Evolutionary conservation across 495 filamentous ascomycete genomes (phyloP).

Genomic region (Baudoinia panamericana): DNA sequence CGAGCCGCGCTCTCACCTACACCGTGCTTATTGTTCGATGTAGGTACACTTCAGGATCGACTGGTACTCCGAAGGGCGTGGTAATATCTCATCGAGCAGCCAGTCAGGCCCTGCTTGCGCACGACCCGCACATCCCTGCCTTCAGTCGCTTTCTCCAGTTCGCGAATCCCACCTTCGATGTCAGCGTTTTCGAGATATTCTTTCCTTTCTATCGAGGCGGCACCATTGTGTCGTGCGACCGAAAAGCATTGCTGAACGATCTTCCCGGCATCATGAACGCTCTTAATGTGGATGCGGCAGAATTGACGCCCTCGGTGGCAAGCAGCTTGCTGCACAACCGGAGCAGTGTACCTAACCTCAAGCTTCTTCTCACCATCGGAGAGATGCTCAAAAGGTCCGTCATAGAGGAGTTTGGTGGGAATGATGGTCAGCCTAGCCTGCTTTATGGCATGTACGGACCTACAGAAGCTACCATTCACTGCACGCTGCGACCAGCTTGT

Average conservation of each 20-base stretch:
- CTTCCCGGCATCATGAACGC: constrained; percentile 47
- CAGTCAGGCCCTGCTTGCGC: constrained; percentile 63
- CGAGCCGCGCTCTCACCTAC: neutral
- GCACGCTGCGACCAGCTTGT: constrained; percentile 43
- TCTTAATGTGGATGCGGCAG: constrained; percentile 63
- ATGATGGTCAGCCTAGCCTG: constrained; percentile 32
- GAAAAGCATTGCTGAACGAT: constrained; percentile 53
- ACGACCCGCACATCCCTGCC: constrained; percentile 55
- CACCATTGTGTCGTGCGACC: constrained; percentile 55
- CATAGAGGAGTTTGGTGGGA: constrained; percentile 55
- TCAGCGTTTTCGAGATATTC: constrained; percentile 81
- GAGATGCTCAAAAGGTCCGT: constrained; percentile 70
- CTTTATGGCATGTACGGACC: constrained; percentile 82
- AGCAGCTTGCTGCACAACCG: constrained; percentile 51
- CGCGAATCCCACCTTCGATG: constrained; percentile 75
- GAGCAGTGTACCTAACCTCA: constrained; percentile 45
- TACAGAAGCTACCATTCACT: constrained; percentile 74
- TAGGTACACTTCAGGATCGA: constrained; percentile 72
- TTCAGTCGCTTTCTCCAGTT: constrained; percentile 76
- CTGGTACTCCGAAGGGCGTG: constrained; percentile 81
- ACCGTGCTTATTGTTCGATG: neutral
- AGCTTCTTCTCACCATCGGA: constrained; percentile 63
- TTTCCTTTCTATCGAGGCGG: constrained; percentile 59
- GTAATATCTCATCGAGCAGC: constrained; percentile 61
- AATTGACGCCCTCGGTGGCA: constrained; percentile 72